Percentiles rank a stretch among this genome's conserved stretches.
Evolutionary conservation across 2,329 filamentous ascomycete genomes (phyloP).

Genomic region (Fusarium mundagurra): DNA sequence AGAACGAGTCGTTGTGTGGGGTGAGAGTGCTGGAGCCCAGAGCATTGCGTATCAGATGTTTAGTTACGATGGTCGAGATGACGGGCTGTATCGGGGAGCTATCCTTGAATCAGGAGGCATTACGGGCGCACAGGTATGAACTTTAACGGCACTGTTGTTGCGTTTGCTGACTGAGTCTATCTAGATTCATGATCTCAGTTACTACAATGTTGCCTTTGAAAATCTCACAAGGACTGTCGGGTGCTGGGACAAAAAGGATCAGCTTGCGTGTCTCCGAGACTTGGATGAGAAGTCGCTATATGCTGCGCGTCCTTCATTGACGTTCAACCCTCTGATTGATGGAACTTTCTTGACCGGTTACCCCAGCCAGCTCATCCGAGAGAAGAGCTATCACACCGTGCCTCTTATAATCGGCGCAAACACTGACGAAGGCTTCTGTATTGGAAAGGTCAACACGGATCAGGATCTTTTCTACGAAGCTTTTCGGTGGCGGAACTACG

Average conservation of each 20-base stretch:
- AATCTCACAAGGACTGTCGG: slow-evolving; percentile 40
- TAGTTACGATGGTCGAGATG: slow-evolving; percentile 65
- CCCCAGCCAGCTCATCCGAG: slow-evolving; percentile 55
- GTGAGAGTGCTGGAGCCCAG: slow-evolving; percentile 55
- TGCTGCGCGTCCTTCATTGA: slow-evolving; percentile 48
- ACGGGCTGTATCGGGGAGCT: slow-evolving; percentile 63
- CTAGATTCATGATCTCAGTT: slow-evolving; percentile 40
- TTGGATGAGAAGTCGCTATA: slow-evolving; percentile 47
- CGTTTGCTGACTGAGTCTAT: neutral
- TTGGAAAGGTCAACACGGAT: slow-evolving; percentile 53
- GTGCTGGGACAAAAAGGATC: slow-evolving; percentile 48
- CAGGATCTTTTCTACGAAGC: slow-evolving; percentile 51
- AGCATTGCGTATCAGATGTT: slow-evolving; percentile 60
- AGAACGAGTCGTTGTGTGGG: slow-evolving; percentile 59
- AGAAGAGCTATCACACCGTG: slow-evolving; percentile 55
- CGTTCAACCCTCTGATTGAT: slow-evolving; percentile 57
- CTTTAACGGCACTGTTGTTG: fast-evolving
- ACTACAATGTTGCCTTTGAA: slow-evolving; percentile 41
- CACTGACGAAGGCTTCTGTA: slow-evolving; percentile 58
- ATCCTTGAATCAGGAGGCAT: slow-evolving; percentile 62
- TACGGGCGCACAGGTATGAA: slow-evolving; percentile 34
- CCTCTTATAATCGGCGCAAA: slow-evolving; percentile 60
- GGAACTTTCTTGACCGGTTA: slow-evolving; percentile 59
- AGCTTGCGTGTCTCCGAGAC: slow-evolving; percentile 51
- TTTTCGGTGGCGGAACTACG: slow-evolving; percentile 56